Conservation (phyloP, 2,329 filamentous ascomycete species). For the Juglanconis oblonga region DNA sequence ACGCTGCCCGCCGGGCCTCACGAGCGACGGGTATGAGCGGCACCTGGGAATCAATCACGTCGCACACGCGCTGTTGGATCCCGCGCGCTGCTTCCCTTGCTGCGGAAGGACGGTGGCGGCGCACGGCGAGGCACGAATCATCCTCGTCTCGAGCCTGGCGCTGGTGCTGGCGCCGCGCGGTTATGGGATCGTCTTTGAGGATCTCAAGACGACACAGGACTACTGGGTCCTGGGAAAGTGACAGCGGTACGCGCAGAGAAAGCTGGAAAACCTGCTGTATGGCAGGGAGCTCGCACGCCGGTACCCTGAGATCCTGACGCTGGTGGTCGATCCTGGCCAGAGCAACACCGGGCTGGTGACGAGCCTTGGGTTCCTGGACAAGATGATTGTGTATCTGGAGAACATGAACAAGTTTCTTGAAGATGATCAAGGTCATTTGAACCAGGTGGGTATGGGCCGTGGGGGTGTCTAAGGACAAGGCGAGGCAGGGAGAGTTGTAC, state of each 20-base stretch:
- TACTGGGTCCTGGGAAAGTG: conserved; percentile 19
- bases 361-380: conserved; percentile 7
- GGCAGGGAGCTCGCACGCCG: conserved; percentile 24
- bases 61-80: conserved; percentile 40
- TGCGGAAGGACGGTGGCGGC: conserved; percentile 26
- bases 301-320: conserved; percentile 24
- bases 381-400: conserved; percentile 20
- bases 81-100: conserved; percentile 20
- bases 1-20: conserved; percentile 31
- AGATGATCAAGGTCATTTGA: conserved; percentile 23
- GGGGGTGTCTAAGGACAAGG: conserved; percentile 35
- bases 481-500: conserved; percentile 30
- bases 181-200: conserved; percentile 23
- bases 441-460: conserved; percentile 35
- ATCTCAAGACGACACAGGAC: conserved; percentile 23
- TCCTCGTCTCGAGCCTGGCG: conserved; percentile 7
- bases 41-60: conserved; percentile 49
- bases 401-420: conserved; percentile 16
- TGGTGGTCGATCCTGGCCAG: conserved; percentile 27
- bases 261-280: conserved; percentile 30
- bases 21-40: conserved; percentile 44
- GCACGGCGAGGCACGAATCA: conserved; percentile 11
- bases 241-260: conserved; percentile 29
- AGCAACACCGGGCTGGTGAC: conserved; percentile 20
- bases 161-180: not conserved